Percentiles rank a stretch among this genome's conserved stretches.
Conservation (phyloP, 2,329 filamentous ascomycete genomes). For the Venturia asperata region DNA sequence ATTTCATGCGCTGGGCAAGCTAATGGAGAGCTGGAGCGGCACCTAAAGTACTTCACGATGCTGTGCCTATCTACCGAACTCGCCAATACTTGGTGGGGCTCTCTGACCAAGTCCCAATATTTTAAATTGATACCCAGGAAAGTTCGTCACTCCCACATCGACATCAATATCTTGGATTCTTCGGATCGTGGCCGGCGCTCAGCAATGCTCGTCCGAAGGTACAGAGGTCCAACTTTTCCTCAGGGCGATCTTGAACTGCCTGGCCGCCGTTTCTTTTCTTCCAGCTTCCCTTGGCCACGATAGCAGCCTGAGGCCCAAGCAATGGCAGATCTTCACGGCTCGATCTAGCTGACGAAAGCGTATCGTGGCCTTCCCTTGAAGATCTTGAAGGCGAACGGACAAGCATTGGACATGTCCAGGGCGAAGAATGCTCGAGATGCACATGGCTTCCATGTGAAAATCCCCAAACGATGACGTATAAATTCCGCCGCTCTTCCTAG, state of each 20-base stretch:
- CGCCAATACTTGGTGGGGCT: not conserved
- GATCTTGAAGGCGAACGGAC: not conserved
- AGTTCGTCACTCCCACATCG: not conserved
- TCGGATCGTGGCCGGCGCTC: too few species aligned
- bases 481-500: too few species aligned
- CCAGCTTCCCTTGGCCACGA: not conserved
- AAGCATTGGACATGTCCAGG: not conserved
- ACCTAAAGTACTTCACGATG: not conserved
- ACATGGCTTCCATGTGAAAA: slow-evolving; percentile 9
- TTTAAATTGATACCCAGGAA: not conserved
- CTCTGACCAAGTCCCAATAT: not conserved
- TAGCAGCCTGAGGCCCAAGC: not conserved
- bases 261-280: not conserved
- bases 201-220: too few species aligned
- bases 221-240: too few species aligned
- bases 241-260: too few species aligned
- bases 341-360: not conserved
- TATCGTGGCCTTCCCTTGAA: not conserved
- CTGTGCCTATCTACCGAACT: not conserved
- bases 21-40: not conserved
- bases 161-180: not conserved
- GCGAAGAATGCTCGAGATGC: not conserved
- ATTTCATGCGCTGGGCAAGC: not conserved
- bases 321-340: not conserved
- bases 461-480: not conserved